These are phyloP conservation scores for Tolypocladium capitatum DNA, from an alignment of 2,329 filamentous ascomycete species.

Conservation along the genomic window DNA sequence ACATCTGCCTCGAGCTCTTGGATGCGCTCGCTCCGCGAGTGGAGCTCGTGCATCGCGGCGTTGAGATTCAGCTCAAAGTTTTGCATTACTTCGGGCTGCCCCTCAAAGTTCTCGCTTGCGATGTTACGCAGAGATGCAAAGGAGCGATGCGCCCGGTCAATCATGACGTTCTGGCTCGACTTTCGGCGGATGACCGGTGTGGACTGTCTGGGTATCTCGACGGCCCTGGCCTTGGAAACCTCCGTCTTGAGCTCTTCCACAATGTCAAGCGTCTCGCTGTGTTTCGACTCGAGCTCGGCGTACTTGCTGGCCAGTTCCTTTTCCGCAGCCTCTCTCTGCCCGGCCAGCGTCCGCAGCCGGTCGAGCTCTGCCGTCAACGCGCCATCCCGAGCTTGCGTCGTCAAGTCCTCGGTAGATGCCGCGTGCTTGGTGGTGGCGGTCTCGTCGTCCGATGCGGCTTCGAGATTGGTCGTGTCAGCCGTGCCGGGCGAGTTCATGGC, in stretches of 20 bases:
- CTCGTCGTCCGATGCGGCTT: slow-evolving; percentile 25
- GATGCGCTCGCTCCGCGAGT: slow-evolving; percentile 75
- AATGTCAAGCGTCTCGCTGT: slow-evolving; percentile 68
- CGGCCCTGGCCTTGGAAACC: slow-evolving; percentile 60
- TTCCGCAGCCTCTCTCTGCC: slow-evolving; percentile 66
- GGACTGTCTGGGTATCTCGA: slow-evolving; percentile 45
- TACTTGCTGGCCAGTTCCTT: slow-evolving; percentile 64
- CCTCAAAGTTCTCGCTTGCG: slow-evolving; percentile 72
- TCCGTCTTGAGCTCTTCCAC: slow-evolving; percentile 87
- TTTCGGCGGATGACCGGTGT: slow-evolving; percentile 80
- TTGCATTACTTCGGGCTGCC: slow-evolving; percentile 71
- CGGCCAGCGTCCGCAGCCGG: slow-evolving; percentile 53
- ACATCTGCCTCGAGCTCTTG: slow-evolving; percentile 82
- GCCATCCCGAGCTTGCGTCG: slow-evolving; percentile 25
- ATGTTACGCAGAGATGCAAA: slow-evolving; percentile 84
- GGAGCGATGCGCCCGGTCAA: slow-evolving; percentile 83
- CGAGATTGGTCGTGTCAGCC: slow-evolving; percentile 48
- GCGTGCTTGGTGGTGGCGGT: slow-evolving; percentile 32
- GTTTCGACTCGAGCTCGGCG: slow-evolving; percentile 67
- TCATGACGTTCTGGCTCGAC: slow-evolving; percentile 78
- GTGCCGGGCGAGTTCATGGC: slow-evolving; percentile 63
- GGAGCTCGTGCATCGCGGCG: slow-evolving; percentile 82
- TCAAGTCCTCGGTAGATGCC: slow-evolving; percentile 24
- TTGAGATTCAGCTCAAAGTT: slow-evolving; percentile 89
- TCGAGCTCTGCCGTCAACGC: slow-evolving; percentile 53